Evolutionary conservation across 345 rosid species (phyloP), one percentile per base, ranked within the genome.

Genomic region (Populus simonii): DNA sequence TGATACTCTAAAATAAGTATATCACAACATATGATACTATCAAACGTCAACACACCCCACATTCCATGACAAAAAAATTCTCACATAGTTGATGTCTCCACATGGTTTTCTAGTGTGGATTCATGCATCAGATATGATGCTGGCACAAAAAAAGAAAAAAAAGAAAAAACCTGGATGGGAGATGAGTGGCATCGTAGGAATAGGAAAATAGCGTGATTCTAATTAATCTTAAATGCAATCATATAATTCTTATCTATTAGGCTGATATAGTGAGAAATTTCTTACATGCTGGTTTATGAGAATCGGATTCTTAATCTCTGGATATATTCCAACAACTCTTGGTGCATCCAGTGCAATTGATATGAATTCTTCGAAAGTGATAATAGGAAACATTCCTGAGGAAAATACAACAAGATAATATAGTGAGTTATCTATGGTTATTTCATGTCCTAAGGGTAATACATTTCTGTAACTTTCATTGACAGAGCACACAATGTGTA

Each of bases 231-330:
- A 16, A 55, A 70, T 25, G 73, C 13, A 15, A 23, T 31, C 39
- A 29, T 33, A 29, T 9, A 5, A 29, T 66, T 41, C 11, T 41
- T 66, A 29, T 23, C 18, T 18, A 23, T 29, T 8, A 11, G 67
- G 35, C 67, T n/a, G 15, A n/a, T 25, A 23, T 4, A 62, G 15
- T 11, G 17, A 75, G 41, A 72, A 75, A 68, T 57, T 67, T 83
- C 93, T 89, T 78, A 93, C 97, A 76, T 66, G 90, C 86, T 93
- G 90, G 76, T 96, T 96, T 77, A 92, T 92, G 63, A 96, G 84
- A 67, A 91, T 92, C 4, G 99, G 99, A 77, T 91, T 89, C 81
- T 96, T 96, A 31, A 96, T 96, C 90, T 96, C 99, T 3, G 99
- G 98, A 85, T 96, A 96, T 78, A 96, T 96, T 38, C 99, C 99